Percentiles rank a stretch among this genome's conserved stretches.
phyloP scores from a whole-genome alignment of 2,329 filamentous ascomycete genomes.

The Didymella arachidicola region DNA sequence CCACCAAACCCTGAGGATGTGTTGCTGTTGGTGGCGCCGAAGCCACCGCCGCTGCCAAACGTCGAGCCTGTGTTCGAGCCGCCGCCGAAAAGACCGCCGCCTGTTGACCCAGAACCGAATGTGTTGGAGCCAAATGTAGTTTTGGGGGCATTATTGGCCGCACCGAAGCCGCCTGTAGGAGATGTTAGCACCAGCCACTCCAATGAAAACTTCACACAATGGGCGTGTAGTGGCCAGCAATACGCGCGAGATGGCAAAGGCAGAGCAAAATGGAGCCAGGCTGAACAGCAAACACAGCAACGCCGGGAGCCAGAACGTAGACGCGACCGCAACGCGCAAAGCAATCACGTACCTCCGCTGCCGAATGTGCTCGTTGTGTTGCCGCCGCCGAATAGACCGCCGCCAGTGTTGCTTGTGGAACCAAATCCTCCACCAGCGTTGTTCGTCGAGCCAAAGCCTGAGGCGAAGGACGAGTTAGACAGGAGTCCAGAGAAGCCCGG shows the following conservation, averaged over 20 bases:
- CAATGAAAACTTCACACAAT: neutral
- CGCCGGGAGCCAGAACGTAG: slow-evolving; percentile 13
- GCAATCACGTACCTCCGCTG: slow-evolving; percentile 50
- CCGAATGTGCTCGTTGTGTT: slow-evolving; percentile 45
- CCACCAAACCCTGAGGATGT: slow-evolving; percentile 37
- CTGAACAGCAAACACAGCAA: slow-evolving; percentile 6
- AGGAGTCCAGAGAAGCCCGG: slow-evolving; percentile 40
- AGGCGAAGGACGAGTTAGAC: slow-evolving; percentile 51
- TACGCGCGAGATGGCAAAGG: neutral
- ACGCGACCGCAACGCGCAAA: slow-evolving; percentile 47
- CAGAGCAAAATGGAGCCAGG: neutral
- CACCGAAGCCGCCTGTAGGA: slow-evolving; percentile 44
- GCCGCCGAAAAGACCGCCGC: slow-evolving; percentile 46
- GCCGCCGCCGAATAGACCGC: slow-evolving; percentile 42
- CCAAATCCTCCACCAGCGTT: slow-evolving; percentile 48
- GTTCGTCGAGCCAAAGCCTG: slow-evolving; percentile 50
- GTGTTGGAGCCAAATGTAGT: slow-evolving; percentile 39
- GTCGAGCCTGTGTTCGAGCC: slow-evolving; percentile 27
- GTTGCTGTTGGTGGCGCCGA: slow-evolving; percentile 37
- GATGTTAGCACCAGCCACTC: slow-evolving; percentile 31
- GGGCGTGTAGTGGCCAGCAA: neutral
- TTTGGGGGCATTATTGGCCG: slow-evolving; percentile 31
- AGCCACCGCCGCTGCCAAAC: slow-evolving; percentile 22
- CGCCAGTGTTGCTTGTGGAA: slow-evolving; percentile 37
- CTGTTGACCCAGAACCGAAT: slow-evolving; percentile 46